phyloP scores from a whole-genome alignment of 805 yeast genomes.

The Tetrapisispora fleetii region DNA sequence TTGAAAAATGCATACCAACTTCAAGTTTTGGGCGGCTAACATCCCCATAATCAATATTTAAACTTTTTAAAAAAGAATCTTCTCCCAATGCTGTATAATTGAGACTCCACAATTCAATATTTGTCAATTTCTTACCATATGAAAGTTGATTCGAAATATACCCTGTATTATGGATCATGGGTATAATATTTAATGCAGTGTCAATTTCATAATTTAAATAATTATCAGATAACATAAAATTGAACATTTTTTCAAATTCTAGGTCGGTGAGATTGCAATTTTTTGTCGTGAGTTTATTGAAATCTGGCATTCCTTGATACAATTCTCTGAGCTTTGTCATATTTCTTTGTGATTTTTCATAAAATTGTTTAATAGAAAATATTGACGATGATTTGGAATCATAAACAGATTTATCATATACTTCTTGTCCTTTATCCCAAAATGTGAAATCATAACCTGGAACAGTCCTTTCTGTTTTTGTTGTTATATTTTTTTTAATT shows the following conservation, averaged over 20 bases:
- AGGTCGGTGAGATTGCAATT: constrained; percentile 4
- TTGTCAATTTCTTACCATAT: no score
- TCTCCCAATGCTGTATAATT: constrained; percentile 43
- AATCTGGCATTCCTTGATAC: constrained; percentile 16
- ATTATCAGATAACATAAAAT: constrained; percentile 31
- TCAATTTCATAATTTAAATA: constrained; percentile 29
- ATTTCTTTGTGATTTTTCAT: constrained; percentile 43
- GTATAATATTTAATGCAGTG: constrained; percentile 27
- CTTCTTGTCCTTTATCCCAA: constrained; percentile 36
- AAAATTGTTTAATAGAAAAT: constrained; percentile 47
- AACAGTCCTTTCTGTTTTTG: constrained; percentile 27
- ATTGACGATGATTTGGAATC: constrained; percentile 38
- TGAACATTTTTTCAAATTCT: constrained; percentile 34
- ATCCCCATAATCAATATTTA: constrained; percentile 35
- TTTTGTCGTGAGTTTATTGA: not conserved
- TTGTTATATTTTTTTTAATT: constrained; percentile 32
- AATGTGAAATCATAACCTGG: constrained; percentile 34
- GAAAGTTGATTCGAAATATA: not conserved
- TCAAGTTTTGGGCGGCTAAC: constrained; percentile 37
- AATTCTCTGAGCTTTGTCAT: constrained; percentile 14
- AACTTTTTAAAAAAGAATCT: constrained; percentile 39
- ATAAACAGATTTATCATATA: constrained; percentile 32
- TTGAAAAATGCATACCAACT: constrained; percentile 44
- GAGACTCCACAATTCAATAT: constrained; percentile 43
- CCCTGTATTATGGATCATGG: constrained; percentile 29